Base-by-base conservation (phyloP, 768 basidiomycete species). In the Stropharia rugosoannulata region DNA sequence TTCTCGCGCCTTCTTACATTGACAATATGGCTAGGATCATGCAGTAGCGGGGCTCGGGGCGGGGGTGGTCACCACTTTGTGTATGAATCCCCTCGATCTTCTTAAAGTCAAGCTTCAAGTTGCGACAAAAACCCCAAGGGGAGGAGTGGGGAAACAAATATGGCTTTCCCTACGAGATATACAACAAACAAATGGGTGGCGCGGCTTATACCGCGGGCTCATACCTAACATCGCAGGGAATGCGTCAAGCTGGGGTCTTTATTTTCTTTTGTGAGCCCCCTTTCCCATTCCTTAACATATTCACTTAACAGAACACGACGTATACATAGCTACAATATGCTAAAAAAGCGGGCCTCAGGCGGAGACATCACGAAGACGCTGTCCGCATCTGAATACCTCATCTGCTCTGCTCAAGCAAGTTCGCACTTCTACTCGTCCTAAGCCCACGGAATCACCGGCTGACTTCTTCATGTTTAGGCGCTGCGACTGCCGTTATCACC, bases 361-460 rank as follows among this genome's bases (percentile, higher is more conserved):
- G 84, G 84, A 0, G 87, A 90, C 61, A 79, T 87, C 1, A 81
- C 75, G 42, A 79, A 80, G 56, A 77, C 82, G 43, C 74, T 98
- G 54, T 86, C 93, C 1, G 83, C 94, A 1, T 82, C 83, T 1
- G 79, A 88, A 62, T 94, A 93, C 68, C 81, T 98, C 4, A 72
- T 95, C 35, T 97, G 90, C 67, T 90, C 95, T 40, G 95, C 97
- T 44, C 81, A 96, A 90, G 93, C 96, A 66, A 97, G 96, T 98
- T 74, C 83, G 94, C 86, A 69, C 53, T 64, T 63, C 56, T 62
- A 39, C 55, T 47, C 58, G 38, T 42, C 35, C 18, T 51, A 32
- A 9, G 37, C 25, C 37, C 25, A 49, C 29, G 7, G 18, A 38
- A 48, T 29, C 46, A 42, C n/a, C 4, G 15, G 36, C 42, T 49